phyloP scores from a whole-genome alignment of 345 rosid species.

The Euphorbia peplus region DNA sequence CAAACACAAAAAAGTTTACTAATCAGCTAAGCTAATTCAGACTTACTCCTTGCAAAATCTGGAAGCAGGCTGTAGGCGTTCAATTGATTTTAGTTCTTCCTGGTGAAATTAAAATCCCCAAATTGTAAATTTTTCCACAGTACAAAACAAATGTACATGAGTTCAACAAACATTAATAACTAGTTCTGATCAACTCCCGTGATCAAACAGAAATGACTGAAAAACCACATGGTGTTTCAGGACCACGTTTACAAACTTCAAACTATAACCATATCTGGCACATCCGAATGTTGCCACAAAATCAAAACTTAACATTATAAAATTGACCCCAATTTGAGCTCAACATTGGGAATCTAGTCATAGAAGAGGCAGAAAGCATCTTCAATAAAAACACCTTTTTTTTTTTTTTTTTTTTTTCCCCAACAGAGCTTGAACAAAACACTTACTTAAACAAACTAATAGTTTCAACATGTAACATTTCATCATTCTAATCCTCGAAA shows the following conservation, averaged over 20 bases:
- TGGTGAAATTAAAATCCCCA: conserved; percentile 28
- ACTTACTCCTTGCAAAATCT: conserved; percentile 87
- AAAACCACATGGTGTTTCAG: conserved; percentile 4
- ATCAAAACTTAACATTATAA: not conserved
- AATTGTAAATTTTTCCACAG: not conserved
- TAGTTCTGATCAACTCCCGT: not conserved
- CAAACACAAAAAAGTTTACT: not conserved
- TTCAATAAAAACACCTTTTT: not conserved
- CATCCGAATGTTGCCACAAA: not conserved
- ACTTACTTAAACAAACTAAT: too few species aligned
- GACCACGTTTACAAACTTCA: not conserved
- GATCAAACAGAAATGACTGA: not conserved
- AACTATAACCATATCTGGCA: not conserved
- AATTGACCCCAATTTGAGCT: not conserved
- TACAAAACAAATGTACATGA: not conserved
- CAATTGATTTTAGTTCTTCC: conserved; percentile 65
- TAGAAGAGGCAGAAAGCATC: not conserved
- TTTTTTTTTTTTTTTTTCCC: too few species aligned
- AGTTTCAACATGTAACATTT: too few species aligned
- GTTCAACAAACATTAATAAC: not conserved
- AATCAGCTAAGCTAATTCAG: not conserved
- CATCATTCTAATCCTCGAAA: too few species aligned
- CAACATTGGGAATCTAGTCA: not conserved
- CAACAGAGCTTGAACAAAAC: too few species aligned
- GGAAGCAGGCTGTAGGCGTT: conserved; percentile 65